Evolutionary conservation across 441 rosid species (phyloP).

Genomic region (Syzygium syzygioides): DNA sequence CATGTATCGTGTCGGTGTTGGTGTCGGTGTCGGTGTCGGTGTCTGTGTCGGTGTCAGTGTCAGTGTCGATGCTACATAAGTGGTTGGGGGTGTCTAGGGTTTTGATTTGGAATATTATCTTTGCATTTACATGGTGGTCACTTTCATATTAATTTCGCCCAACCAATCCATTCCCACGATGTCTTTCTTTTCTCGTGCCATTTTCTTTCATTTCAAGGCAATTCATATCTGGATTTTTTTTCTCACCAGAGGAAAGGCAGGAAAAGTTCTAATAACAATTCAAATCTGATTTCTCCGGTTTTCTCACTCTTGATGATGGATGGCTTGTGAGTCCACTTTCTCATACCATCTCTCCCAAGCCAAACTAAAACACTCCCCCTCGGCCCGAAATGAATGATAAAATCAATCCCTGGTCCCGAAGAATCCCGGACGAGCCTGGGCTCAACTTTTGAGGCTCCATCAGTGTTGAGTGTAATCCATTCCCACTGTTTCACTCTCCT

Average conservation of each 20-base stretch:
- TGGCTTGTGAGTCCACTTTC: no score
- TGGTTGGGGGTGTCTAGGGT: neutral
- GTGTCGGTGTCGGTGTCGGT: no score
- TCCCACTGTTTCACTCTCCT: neutral
- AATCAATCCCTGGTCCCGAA: neutral
- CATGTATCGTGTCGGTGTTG: no score
- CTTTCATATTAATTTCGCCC: neutral
- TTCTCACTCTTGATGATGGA: no score
- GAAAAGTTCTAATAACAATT: neutral
- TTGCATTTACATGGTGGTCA: neutral
- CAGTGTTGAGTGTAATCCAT: no score
- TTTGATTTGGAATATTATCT: neutral
- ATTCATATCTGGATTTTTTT: neutral
- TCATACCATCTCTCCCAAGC: no score
- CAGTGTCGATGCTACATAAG: no score
- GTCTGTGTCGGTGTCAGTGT: no score
- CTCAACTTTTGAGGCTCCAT: no score
- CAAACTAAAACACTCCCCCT: neutral
- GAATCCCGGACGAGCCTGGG: no score
- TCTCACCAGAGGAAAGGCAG: neutral
- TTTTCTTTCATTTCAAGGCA: neutral
- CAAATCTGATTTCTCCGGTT: neutral
- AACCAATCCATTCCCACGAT: neutral
- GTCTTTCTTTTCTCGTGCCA: neutral
- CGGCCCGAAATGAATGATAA: neutral